These are phyloP conservation scores for Alternaria ventricosa DNA, from an alignment of 2,329 filamentous ascomycete genomes.

Conservation along the genomic window DNA sequence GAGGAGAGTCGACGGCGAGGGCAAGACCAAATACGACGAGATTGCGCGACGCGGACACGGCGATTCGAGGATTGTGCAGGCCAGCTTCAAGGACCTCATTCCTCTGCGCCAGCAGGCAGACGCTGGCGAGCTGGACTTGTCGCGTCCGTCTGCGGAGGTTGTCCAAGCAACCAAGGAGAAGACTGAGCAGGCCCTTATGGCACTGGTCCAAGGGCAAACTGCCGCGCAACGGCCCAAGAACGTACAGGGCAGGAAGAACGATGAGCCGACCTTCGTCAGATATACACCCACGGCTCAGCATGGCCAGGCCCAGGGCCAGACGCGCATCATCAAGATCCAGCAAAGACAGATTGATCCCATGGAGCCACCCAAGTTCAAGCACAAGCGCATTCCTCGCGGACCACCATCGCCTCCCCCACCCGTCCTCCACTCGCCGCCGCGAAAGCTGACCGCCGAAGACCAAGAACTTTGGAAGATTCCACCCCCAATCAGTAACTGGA, in stretches of 20 bases:
- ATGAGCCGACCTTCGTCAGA: conserved; percentile 89
- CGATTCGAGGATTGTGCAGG: conserved; percentile 84
- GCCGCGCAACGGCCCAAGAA: conserved; percentile 96
- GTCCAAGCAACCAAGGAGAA: conserved; percentile 84
- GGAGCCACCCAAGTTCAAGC: conserved; percentile 98
- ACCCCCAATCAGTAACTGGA: conserved; percentile 96
- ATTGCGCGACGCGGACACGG: conserved; percentile 89
- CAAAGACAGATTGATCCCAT: conserved; percentile 92
- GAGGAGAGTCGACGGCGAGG: conserved; percentile 88
- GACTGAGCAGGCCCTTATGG: conserved; percentile 84
- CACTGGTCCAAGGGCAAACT: conserved; percentile 82
- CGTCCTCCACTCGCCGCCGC: conserved; percentile 90
- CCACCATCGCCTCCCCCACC: conserved; percentile 92
- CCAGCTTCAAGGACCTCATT: conserved; percentile 96
- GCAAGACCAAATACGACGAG: conserved; percentile 95
- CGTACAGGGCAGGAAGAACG: conserved; percentile 78
- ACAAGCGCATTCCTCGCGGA: conserved; percentile 95
- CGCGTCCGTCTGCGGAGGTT: conserved; percentile 82
- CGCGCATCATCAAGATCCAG: conserved; percentile 98
- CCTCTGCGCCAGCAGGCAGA: conserved; percentile 91
- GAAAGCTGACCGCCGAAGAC: conserved; percentile 95
- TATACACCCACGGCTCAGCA: conserved; percentile 98
- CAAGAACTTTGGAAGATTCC: conserved; percentile 95
- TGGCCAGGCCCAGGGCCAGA: conserved; percentile 84
- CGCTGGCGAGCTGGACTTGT: conserved; percentile 87